Evolutionary conservation across 306 rosid genomes (phyloP).

Genomic region (Spatholobus suberectus): DNA sequence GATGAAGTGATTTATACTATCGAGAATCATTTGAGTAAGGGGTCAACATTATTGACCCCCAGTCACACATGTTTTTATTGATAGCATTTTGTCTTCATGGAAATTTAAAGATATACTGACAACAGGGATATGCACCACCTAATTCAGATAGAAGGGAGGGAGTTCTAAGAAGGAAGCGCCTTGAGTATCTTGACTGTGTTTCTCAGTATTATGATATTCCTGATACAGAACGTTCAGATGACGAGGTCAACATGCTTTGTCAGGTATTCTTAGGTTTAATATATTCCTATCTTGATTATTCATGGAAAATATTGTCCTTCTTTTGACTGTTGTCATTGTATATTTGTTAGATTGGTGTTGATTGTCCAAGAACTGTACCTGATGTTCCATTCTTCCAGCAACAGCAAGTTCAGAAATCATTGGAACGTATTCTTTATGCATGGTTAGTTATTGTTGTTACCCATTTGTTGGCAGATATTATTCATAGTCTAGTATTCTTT

Average conservation of each 20-base stretch:
- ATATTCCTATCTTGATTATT: slow-evolving; percentile 7
- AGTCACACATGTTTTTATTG: neutral
- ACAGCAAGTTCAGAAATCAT: slow-evolving; percentile 82
- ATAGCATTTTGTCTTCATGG: slow-evolving; percentile 42
- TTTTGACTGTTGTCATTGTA: slow-evolving; percentile 33
- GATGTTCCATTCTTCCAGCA: slow-evolving; percentile 87
- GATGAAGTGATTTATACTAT: slow-evolving; percentile 28
- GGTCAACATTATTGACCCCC: slow-evolving; percentile 34
- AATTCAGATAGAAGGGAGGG: slow-evolving; percentile 97
- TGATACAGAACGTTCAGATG: slow-evolving; percentile 82
- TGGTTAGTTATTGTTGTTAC: slow-evolving; percentile 57
- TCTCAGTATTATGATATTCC: slow-evolving; percentile 82
- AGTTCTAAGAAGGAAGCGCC: slow-evolving; percentile 82
- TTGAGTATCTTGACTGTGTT: slow-evolving; percentile 82
- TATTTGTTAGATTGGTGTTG: slow-evolving; percentile 72
- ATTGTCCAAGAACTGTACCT: slow-evolving; percentile 96
- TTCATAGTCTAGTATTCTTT: slow-evolving; percentile 23
- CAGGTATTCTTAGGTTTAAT: slow-evolving; percentile 59
- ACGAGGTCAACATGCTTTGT: slow-evolving; percentile 89
- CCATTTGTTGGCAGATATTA: slow-evolving; percentile 46
- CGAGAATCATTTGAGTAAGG: neutral
- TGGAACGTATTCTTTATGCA: slow-evolving; percentile 88
- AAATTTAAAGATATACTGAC: slow-evolving; percentile 84
- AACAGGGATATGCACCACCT: slow-evolving; percentile 99
- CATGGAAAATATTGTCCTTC: neutral